Evolutionary conservation across 2,329 filamentous ascomycete genomes (phyloP), one percentile per base, ranked within the genome.

Genomic region (Peltaster fructicola): DNA sequence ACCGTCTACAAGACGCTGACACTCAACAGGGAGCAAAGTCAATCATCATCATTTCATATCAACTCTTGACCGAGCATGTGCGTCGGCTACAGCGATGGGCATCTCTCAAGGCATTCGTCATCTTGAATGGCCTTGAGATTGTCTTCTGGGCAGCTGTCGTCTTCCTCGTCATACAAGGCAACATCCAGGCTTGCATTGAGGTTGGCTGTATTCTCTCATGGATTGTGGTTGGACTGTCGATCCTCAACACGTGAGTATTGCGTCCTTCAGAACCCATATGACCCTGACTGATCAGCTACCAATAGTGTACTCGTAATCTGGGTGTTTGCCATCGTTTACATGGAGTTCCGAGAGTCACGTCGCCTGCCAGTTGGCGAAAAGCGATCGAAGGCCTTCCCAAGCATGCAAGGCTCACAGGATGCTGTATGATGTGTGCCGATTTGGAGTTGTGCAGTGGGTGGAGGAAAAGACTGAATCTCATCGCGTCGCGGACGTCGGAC

Each of bases 61-160:
- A 56, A 28, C 31, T 59, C 21, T 33, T 54, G 2, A 50, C 49
- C 14, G 45, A 51, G 19, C 48, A 55, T 29, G 32, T 46, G 8
- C 18, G 30, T 4, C 31, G 33, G 2, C 43, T 56, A 25, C 30
- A 39, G 8, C 43, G 39, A 27, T 59, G 51, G 51, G 41, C 33
- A 14, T 53, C 45, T 34, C 36, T 51, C 5, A 59, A 56, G 36
- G 53, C 53, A 4, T 47, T 54, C 34, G 33, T 41, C 4, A 51
- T 57, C 17, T 40, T 59, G 27, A 55, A 53, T 37, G 40, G 32
- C 22, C 36, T 58, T 9, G 55, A 60, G 32, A 33, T 52, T 8
- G 40, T 57, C 8, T 57, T 57, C 34, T 59, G 56, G 54, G 41
- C 41, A 9, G 48, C 42, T 4, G 47, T 53, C 6, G 35, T 48